Percentiles rank a stretch among this genome's conserved stretches.
phyloP scores from a whole-genome alignment of 345 rosid species.

The Acer saccharum region DNA sequence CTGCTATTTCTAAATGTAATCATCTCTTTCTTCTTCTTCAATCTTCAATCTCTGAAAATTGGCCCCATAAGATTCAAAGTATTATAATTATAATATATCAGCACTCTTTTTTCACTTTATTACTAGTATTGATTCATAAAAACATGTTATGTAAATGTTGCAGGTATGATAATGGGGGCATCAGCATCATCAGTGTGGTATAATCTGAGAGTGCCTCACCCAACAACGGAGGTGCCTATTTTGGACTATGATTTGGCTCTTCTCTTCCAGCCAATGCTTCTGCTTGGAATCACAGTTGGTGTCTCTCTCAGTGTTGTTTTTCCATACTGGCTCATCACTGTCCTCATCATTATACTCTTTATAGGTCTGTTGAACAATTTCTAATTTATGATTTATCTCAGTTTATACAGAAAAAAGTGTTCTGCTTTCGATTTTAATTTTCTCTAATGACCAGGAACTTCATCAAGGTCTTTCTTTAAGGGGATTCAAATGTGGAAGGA shows the following conservation, averaged over 20 bases:
- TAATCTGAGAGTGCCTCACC: constrained; percentile 82
- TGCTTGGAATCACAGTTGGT: constrained; percentile 91
- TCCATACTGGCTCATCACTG: constrained; percentile 95
- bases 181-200: constrained; percentile 94
- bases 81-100: too few species aligned
- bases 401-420: neutral
- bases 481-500: constrained; percentile 91
- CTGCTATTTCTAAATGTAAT: constrained; percentile 93
- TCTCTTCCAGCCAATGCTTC: constrained; percentile 90
- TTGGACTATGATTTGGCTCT: constrained; percentile 89
- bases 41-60: neutral
- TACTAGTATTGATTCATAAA: too few species aligned
- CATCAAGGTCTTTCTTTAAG: constrained; percentile 79
- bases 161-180: constrained; percentile 99
- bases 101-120: too few species aligned
- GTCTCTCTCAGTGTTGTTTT: constrained; percentile 90
- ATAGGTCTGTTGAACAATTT: constrained; percentile 39
- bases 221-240: constrained; percentile 84
- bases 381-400: neutral
- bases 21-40: neutral
- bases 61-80: neutral
- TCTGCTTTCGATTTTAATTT: neutral
- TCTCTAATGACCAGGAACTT: constrained; percentile 51
- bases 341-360: constrained; percentile 86
- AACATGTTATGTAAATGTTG: constrained; percentile 15